Conservation (phyloP, 306 rosid species). For the Cicer bijugum region DNA sequence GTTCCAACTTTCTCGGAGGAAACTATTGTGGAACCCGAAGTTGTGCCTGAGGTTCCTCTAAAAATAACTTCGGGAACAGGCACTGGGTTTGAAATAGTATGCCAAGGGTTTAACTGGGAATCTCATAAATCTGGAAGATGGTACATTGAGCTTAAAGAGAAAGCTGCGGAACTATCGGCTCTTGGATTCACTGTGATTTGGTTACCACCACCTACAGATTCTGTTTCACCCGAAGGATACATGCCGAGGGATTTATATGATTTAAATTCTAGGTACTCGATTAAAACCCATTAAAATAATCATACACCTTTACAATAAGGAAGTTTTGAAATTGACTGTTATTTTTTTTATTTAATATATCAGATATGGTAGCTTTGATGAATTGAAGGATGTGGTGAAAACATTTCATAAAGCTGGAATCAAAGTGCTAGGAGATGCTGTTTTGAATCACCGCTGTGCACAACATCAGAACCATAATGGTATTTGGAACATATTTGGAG, state of each 20-base stretch:
- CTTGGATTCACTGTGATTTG: slow-evolving; percentile 89
- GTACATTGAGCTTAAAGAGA: slow-evolving; percentile 82
- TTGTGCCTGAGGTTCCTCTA: slow-evolving; percentile 41
- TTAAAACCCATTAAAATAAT: slow-evolving; percentile 22
- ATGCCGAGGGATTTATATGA: slow-evolving; percentile 93
- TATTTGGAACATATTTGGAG: slow-evolving; percentile 95
- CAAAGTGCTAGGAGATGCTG: slow-evolving; percentile 92
- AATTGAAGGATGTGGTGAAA: slow-evolving; percentile 82
- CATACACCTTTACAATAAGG: not conserved
- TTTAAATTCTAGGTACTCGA: slow-evolving; percentile 81
- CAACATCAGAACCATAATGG: slow-evolving; percentile 79
- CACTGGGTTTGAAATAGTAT: slow-evolving; percentile 83
- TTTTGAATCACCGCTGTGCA: slow-evolving; percentile 98
- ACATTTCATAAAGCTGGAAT: slow-evolving; percentile 68
- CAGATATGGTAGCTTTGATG: slow-evolving; percentile 86
- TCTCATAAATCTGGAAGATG: slow-evolving; percentile 91
- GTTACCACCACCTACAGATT: slow-evolving; percentile 99
- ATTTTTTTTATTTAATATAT: slow-evolving; percentile 26
- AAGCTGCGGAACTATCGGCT: slow-evolving; percentile 67
- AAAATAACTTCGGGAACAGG: slow-evolving; percentile 72
- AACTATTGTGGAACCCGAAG: slow-evolving; percentile 49
- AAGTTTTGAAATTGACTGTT: slow-evolving; percentile 32
- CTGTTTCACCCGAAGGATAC: slow-evolving; percentile 95
- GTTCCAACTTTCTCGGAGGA: slow-evolving; percentile 68
- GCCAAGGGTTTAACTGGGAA: slow-evolving; percentile 99